A percentile compares a stretch with the other conserved stretches of the same genome.
These are phyloP conservation scores for Sporormia fimetaria DNA, from an alignment of 495 filamentous ascomycete species.

Conservation along the genomic window DNA sequence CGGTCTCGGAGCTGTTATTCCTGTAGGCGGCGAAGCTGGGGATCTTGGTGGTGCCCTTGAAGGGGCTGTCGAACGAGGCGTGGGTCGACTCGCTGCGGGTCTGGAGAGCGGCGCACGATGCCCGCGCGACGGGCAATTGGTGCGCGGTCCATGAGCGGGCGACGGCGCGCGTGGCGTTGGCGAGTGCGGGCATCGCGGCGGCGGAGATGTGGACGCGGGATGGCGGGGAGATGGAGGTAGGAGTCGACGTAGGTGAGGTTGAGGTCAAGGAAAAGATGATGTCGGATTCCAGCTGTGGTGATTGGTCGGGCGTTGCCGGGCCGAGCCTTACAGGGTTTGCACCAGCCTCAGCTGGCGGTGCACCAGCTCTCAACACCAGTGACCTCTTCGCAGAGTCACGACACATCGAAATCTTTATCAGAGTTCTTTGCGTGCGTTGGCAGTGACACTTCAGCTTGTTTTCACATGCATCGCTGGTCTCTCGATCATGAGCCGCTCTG, in stretches of 20 bases:
- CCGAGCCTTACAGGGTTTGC: background rate
- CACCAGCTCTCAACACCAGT: background rate
- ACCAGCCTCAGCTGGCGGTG: background rate
- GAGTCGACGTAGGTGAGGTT: constrained; percentile 1
- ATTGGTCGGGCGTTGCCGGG: constrained; percentile 13
- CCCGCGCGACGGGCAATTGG: constrained; percentile 30
- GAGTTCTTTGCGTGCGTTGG: no score
- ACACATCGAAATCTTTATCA: no score
- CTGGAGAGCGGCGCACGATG: constrained; percentile 26
- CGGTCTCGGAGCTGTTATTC: constrained; percentile 46
- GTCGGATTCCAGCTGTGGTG: constrained; percentile 9
- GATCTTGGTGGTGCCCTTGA: constrained; percentile 49
- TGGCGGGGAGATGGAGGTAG: constrained; percentile 10
- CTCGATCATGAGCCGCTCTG: no score
- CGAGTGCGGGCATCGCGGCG: constrained; percentile 33
- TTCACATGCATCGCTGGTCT: no score
- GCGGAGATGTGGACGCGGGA: constrained; percentile 24
- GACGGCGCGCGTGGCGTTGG: constrained; percentile 27
- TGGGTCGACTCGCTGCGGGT: constrained; percentile 31
- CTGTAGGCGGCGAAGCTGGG: constrained; percentile 86
- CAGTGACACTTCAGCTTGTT: no score
- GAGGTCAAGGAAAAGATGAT: background rate
- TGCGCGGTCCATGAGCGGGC: constrained; percentile 31
- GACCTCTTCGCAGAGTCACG: no score
- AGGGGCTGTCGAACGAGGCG: constrained; percentile 52